These are phyloP conservation scores for Nemania diffusa DNA, from an alignment of 2,329 filamentous ascomycete genomes.

Conservation along the genomic window DNA sequence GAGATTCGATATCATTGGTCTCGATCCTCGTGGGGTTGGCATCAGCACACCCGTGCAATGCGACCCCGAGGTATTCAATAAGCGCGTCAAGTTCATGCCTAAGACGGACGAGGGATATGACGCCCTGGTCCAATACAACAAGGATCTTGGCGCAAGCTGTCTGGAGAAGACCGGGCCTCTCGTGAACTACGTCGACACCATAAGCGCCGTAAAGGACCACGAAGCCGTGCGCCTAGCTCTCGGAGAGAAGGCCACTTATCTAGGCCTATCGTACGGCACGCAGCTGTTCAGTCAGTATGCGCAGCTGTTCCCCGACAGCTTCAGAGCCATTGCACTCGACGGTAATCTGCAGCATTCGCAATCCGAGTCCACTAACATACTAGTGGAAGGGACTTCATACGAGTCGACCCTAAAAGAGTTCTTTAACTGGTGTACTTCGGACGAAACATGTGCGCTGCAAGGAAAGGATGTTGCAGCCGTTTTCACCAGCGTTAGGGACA, in stretches of 20 bases:
- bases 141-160: conserved; percentile 54
- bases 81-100: conserved; percentile 52
- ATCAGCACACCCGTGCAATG: conserved; percentile 54
- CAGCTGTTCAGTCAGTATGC: conserved; percentile 57
- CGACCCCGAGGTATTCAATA: conserved; percentile 51
- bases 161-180: conserved; percentile 52
- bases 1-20: conserved; percentile 56
- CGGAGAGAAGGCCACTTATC: conserved; percentile 45
- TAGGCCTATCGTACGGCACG: conserved; percentile 59
- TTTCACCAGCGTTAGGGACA: conserved; percentile 45
- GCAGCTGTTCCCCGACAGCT: conserved; percentile 55
- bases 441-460: conserved; percentile 47
- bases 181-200: conserved; percentile 56
- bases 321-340: conserved; percentile 57
- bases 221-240: conserved; percentile 48
- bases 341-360: conserved; percentile 56
- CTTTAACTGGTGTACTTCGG: conserved; percentile 51
- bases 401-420: conserved; percentile 51
- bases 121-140: conserved; percentile 52
- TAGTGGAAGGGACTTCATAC: conserved; percentile 52
- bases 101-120: conserved; percentile 52
- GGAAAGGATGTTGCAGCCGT: conserved; percentile 45
- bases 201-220: conserved; percentile 47
- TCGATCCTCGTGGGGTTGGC: conserved; percentile 57
- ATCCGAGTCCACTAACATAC: conserved; percentile 49